Conservation (phyloP, 108 stramenopile species). For the Cyclostephanos tholiformis region DNA sequence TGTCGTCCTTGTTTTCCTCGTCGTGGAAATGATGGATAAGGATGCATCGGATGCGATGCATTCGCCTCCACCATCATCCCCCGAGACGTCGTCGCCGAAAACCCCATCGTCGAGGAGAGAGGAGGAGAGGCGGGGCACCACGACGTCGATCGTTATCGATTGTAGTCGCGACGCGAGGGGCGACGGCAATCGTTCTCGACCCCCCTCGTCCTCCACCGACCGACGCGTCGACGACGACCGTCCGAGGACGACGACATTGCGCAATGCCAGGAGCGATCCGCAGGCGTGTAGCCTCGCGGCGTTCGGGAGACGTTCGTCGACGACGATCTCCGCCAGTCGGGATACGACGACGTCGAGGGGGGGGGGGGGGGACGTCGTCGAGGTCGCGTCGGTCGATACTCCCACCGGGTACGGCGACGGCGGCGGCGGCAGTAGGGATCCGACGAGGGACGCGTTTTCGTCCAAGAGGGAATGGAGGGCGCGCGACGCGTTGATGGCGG, state of each 20-base stretch:
- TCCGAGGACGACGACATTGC: conserved; percentile 27
- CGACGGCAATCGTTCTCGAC: background rate
- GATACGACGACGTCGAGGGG: conserved; percentile 8
- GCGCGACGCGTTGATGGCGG: conserved; percentile 53
- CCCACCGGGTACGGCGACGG: background rate
- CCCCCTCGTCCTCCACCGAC: background rate
- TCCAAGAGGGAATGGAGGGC: conserved; percentile 71
- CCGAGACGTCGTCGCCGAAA: background rate
- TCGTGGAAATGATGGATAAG: no score
- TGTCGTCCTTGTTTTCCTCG: background rate
- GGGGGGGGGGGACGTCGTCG: background rate
- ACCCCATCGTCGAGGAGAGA: background rate
- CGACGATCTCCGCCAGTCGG: conserved; percentile 13
- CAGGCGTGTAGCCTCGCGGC: conserved; percentile 54
- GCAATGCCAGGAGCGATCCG: conserved; percentile 57
- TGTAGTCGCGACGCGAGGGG: conserved; percentile 8
- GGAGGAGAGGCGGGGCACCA: conserved; percentile 28
- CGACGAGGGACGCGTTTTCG: conserved; percentile 59
- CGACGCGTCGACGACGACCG: background rate
- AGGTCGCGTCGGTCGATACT: background rate
- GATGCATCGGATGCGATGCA: no score
- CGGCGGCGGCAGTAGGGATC: background rate
- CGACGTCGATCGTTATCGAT: conserved; percentile 17
- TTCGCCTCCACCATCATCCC: no score
- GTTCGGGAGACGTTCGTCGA: conserved; percentile 11